Base-by-base conservation (phyloP, 495 filamentous ascomycete species). In the Penicillium egyptiacum region DNA sequence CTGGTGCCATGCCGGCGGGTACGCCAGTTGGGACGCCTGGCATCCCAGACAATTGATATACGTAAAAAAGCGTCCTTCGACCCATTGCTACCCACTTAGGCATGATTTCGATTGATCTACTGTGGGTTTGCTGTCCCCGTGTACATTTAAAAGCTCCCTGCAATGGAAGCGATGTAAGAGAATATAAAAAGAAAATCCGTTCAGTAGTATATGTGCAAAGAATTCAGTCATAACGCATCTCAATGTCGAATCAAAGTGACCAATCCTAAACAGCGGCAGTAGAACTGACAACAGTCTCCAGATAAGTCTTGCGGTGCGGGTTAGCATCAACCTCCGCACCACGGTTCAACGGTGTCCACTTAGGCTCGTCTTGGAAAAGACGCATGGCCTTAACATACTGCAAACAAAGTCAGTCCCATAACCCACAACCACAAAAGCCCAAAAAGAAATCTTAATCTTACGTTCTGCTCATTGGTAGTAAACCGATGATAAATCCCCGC, bases 401-500 rank as follows among this genome's bases (percentile, higher is more conserved):
- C 43, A 62, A 37, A 40, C 5, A 44, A 42, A 33, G 56, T 70
- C 45, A 75, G 58, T 55, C 26, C 26, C 46, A 35, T 14, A 6
- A 14, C 25, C 22, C 35, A 42, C 25, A 53, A 45, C n/a, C 17
- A 26, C 3, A 23, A 17, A 26, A 37, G 19, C 19, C 26, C 16
- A 55, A 57, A 50, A 42, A 46, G 35, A 33, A 84, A n/a, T n/a
- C n/a, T n/a, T n/a, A n/a, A n/a, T n/a, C 90, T 68, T 75, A 98
- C 93, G 67, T 98, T 93, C 58, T 86, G 82, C 66, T 80, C 83
- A 79, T 96, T 91, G 2, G 92, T 98, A 4, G 94, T 97, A 70
- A 98, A 98, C 5, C 94, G 85, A 74, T 98, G 94, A 70, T 95
- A 98, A 53, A 98, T 96, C 8, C 94, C 94, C n/a, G 92, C 88